Percentiles rank a stretch among this genome's conserved stretches.
Evolutionary conservation across 106 monocot genomes (phyloP).

Genomic region (Dioscorea dumetorum): DNA sequence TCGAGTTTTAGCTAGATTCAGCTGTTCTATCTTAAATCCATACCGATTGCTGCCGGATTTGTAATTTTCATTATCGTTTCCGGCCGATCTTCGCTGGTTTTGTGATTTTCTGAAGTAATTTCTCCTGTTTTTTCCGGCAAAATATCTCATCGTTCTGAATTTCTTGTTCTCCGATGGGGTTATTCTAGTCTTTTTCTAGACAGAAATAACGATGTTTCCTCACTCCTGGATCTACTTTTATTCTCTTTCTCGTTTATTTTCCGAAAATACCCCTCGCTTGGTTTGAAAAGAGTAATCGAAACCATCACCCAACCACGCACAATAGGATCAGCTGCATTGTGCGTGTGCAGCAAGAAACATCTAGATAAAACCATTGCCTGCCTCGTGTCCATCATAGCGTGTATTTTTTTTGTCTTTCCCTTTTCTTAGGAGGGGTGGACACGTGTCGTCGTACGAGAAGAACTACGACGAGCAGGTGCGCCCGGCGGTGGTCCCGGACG

Average conservation of each 20-base stretch:
- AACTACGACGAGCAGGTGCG: conserved; percentile 13
- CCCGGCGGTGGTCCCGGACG: neutral
- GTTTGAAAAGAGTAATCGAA: neutral
- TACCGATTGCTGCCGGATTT: neutral
- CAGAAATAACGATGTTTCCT: no score
- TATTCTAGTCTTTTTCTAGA: neutral
- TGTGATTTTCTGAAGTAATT: no score
- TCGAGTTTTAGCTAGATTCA: neutral
- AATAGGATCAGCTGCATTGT: neutral
- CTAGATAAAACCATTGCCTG: neutral
- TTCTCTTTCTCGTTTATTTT: neutral
- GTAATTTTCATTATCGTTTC: neutral
- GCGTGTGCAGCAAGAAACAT: neutral
- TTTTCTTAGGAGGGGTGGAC: conserved; percentile 11
- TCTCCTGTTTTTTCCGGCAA: no score
- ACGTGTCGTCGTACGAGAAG: conserved; percentile 13
- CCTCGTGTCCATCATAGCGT: neutral
- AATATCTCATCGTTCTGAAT: no score
- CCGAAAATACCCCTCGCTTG: neutral
- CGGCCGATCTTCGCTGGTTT: no score
- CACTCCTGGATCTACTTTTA: neutral
- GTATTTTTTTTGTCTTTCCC: neutral
- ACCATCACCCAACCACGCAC: neutral
- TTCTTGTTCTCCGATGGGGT: no score
- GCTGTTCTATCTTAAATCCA: no score